phyloP scores from a whole-genome alignment of 2,329 filamentous ascomycete species.

The Westerdykella sp. region DNA sequence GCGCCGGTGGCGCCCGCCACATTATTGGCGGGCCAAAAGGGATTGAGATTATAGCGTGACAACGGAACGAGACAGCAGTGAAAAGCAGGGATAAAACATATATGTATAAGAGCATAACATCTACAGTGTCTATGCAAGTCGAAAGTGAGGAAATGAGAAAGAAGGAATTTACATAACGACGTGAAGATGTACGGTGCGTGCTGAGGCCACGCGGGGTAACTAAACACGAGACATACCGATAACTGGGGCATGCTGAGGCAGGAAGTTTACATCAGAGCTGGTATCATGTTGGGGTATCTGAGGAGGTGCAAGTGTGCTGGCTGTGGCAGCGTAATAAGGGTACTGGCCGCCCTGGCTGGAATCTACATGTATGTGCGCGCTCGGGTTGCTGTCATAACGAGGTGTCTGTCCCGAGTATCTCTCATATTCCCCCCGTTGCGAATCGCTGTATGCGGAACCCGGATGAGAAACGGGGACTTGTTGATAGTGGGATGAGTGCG shows the following conservation, averaged over 20 bases:
- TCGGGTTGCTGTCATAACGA: slow-evolving; percentile 21
- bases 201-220: slow-evolving; percentile 11
- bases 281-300: slow-evolving; percentile 35
- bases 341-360: slow-evolving; percentile 20
- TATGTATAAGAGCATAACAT: slow-evolving; percentile 8
- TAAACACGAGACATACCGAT: slow-evolving; percentile 39
- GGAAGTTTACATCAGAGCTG: slow-evolving; percentile 33
- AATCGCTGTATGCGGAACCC: too few relatives aligned
- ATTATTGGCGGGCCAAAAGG: too few relatives aligned
- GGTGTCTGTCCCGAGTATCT: slow-evolving; percentile 18
- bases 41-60: slow-evolving; percentile 1
- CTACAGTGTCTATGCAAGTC: slow-evolving; percentile 11
- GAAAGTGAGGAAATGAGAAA: slow-evolving; percentile 19
- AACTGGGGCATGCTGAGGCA: slow-evolving; percentile 31
- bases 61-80: neutral
- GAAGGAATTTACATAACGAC: slow-evolving; percentile 15
- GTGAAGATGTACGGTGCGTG: slow-evolving; percentile 22
- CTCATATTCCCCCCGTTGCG: slow-evolving; percentile 9
- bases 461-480: slow-evolving; percentile 13
- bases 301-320: slow-evolving; percentile 22
- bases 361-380: slow-evolving; percentile 13
- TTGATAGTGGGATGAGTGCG: slow-evolving; percentile 19
- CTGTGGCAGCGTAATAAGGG: slow-evolving; percentile 15
- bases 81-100: slow-evolving; percentile 7
- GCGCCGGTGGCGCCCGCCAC: too few relatives aligned